Evolutionary conservation across 192 early-diverging fungal genomes (phyloP).

Genomic region (Phlyctochytrium arcticum): DNA sequence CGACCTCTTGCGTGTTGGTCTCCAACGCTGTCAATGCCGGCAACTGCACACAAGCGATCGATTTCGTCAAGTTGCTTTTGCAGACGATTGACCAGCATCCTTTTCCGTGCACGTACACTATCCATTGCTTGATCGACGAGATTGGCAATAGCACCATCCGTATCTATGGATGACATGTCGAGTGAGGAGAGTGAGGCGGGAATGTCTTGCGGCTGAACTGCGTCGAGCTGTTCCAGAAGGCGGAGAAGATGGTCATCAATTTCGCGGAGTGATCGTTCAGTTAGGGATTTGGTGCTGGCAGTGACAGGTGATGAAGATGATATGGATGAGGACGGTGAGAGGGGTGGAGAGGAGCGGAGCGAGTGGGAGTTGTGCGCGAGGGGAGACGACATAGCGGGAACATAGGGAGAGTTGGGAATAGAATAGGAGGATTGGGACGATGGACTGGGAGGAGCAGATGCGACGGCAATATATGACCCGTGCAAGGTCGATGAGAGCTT

Average conservation of each 20-base stretch:
- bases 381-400: not conserved
- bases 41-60: conserved; percentile 17
- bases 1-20: conserved; percentile 9
- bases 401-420: not conserved
- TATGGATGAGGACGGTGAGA: not conserved
- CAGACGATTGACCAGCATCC: conserved; percentile 1
- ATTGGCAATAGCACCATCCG: not conserved
- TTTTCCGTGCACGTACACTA: conserved; percentile 1
- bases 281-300: not conserved
- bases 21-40: conserved; percentile 14
- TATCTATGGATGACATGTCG: not conserved
- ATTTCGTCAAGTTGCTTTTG: conserved; percentile 17
- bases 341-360: not conserved
- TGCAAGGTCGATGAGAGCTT: too few species aligned
- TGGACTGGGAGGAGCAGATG: not conserved
- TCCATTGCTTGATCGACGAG: conserved; percentile 6
- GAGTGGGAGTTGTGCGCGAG: not conserved
- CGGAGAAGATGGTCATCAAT: conserved; percentile 32
- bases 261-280: conserved; percentile 18
- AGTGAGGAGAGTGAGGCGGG: not conserved
- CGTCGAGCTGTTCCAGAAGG: conserved; percentile 31
- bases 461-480: not conserved
- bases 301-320: not conserved
- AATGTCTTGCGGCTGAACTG: conserved; percentile 22
- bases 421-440: not conserved